phyloP scores from a whole-genome alignment of 2,329 filamentous ascomycete genomes.

The Phialophora tarda region DNA sequence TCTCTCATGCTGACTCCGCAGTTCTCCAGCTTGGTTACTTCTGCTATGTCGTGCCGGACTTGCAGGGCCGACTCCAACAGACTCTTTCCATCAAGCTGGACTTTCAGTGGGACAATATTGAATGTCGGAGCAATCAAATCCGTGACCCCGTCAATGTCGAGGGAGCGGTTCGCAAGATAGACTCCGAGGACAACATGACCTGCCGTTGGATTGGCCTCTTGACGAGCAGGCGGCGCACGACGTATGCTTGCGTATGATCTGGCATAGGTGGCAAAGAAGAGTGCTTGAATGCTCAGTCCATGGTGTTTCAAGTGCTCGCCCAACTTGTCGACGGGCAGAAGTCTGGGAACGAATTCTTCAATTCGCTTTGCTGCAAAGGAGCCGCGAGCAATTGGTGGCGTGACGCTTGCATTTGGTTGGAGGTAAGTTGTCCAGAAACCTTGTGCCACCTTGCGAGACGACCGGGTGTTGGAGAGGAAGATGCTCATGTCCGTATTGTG shows the following conservation, averaged over 20 bases:
- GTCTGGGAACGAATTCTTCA: conserved; percentile 56
- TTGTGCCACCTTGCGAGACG: conserved; percentile 27
- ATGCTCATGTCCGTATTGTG: conserved; percentile 40
- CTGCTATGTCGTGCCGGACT: conserved; percentile 71
- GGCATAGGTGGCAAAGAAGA: conserved; percentile 76
- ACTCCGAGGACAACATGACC: conserved; percentile 70
- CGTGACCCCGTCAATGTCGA: conserved; percentile 57
- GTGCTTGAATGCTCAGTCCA: conserved; percentile 71
- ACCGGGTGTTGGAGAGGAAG: conserved; percentile 19
- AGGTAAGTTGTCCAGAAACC: conserved; percentile 55
- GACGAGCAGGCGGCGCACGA: conserved; percentile 36
- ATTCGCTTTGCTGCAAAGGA: conserved; percentile 38
- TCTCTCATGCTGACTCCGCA: conserved; percentile 70
- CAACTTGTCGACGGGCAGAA: conserved; percentile 51
- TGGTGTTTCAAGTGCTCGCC: conserved; percentile 51
- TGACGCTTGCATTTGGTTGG: conserved; percentile 18
- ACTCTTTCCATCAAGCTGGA: conserved; percentile 48
- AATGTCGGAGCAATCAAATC: conserved; percentile 71
- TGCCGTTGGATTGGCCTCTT: conserved; percentile 3
- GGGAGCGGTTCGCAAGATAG: conserved; percentile 79
- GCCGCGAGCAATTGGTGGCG: conserved; percentile 8
- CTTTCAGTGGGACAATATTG: conserved; percentile 74
- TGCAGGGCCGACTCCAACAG: conserved; percentile 60
- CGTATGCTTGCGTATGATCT: conserved; percentile 53
- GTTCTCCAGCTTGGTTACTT: conserved; percentile 63